These are phyloP conservation scores for Gymnopilus dilepis DNA, from an alignment of 768 basidiomycete genomes.

Conservation along the genomic window DNA sequence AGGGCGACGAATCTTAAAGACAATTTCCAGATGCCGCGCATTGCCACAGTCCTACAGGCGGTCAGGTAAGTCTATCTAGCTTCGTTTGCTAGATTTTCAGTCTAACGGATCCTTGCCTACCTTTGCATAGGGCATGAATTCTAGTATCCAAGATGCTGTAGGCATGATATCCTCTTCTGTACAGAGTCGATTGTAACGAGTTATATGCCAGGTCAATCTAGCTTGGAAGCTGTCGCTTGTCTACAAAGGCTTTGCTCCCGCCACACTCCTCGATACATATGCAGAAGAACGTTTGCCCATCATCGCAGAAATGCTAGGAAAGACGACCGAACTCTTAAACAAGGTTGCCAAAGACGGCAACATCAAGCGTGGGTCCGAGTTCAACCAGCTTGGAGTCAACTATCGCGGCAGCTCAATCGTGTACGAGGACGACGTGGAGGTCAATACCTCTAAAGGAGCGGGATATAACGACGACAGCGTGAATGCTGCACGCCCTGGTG, in stretches of 20 bases:
- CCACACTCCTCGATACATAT: slow-evolving; percentile 37
- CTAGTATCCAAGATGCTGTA: slow-evolving; percentile 41
- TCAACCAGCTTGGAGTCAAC: slow-evolving; percentile 56
- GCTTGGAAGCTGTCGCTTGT: slow-evolving; percentile 44
- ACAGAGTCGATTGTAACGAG: slow-evolving; percentile 7
- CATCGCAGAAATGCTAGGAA: slow-evolving; percentile 37
- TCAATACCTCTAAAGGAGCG: slow-evolving; percentile 32
- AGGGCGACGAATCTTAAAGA: neutral
- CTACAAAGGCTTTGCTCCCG: slow-evolving; percentile 30
- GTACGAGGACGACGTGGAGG: slow-evolving; percentile 18
- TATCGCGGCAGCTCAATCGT: slow-evolving; percentile 57
- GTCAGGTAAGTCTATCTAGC: slow-evolving; percentile 28
- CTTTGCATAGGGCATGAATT: slow-evolving; percentile 33
- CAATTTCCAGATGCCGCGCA: slow-evolving; percentile 37
- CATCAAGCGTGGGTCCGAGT: slow-evolving; percentile 28
- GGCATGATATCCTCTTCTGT: slow-evolving; percentile 7
- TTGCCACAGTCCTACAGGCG: slow-evolving; percentile 40
- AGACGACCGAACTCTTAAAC: slow-evolving; percentile 30
- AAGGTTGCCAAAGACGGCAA: slow-evolving; percentile 16
- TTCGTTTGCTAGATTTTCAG: neutral
- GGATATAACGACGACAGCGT: slow-evolving; percentile 24
- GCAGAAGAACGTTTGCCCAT: slow-evolving; percentile 41
- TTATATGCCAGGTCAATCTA: slow-evolving; percentile 40
- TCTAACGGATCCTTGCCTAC: neutral
- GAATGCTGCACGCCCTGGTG: slow-evolving; percentile 20